Conservation (phyloP, 495 filamentous ascomycete genomes). For the Penicillium mononematosum region DNA sequence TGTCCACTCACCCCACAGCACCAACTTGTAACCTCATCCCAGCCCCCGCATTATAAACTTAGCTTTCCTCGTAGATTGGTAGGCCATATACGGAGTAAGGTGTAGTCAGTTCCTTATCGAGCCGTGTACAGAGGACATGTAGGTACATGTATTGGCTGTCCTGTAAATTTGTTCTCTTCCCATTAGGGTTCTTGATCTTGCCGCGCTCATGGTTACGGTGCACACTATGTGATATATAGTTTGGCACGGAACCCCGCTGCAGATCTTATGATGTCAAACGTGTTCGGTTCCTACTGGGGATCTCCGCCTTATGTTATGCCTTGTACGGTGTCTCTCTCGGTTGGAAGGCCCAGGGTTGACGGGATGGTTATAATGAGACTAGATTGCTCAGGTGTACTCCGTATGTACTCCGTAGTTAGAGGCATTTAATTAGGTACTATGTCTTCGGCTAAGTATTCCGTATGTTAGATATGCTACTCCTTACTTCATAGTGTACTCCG, state of each 20-base stretch:
- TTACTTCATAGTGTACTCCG: too few relatives aligned
- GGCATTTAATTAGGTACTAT: too few relatives aligned
- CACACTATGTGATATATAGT: background rate
- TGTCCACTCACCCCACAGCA: background rate
- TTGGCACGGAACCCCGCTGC: constrained; percentile 3
- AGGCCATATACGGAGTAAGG: too few relatives aligned
- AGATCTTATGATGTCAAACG: constrained; percentile 6
- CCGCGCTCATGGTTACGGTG: background rate
- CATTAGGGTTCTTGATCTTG: background rate
- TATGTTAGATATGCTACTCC: too few relatives aligned
- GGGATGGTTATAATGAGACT: too few relatives aligned
- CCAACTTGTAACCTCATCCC: background rate
- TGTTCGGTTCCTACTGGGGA: background rate
- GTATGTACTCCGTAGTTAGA: too few relatives aligned
- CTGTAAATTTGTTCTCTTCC: background rate
- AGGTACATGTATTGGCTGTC: background rate
- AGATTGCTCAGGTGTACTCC: too few relatives aligned
- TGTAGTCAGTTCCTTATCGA: too few relatives aligned
- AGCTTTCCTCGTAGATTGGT: background rate
- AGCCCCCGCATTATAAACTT: background rate
- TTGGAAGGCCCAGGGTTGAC: too few relatives aligned
- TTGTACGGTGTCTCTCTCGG: background rate
- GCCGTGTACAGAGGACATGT: background rate
- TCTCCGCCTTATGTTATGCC: background rate
- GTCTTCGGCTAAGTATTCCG: too few relatives aligned